Base-by-base conservation (phyloP, 495 filamentous ascomycete species). In the Hypoxylon cercidicola region DNA sequence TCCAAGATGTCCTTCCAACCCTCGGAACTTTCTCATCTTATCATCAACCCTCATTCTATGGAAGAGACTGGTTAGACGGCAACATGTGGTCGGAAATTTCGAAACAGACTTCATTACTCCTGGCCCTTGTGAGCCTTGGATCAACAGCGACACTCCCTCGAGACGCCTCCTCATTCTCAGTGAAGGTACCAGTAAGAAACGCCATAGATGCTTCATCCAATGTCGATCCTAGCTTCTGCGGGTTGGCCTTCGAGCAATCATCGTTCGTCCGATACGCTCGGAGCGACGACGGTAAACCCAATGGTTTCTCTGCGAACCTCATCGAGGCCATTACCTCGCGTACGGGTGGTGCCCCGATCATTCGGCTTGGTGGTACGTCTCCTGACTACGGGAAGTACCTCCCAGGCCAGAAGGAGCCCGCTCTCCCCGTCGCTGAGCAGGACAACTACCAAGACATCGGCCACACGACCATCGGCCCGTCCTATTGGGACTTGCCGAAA, bases 371-470 rank as follows among this genome's bases (percentile, higher is more conserved):
- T 3, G 69, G 72, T 11, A 72, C 69, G 0, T 72, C 69, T 32
- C 50, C 69, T 7, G 69, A 72, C 48, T 74, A 74, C 30, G 72
- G 66, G 4, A 66, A 46, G 23, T 74, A 72, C 12, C 58, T 72
- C 10, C 72, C 69, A 1, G 66, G 60, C 13, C 72, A 74, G 37
- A 39, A 45, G n/a, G 66, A 65, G 25, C 60, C 69, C 3, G 72
- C 69, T 13, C 51, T 74, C 0, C 69, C 72, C 0, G 51, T 69
- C 13, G 63, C 72, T 4, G 72, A 74, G 34, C 69, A 68, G 32
- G 35, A 72, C 15, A 72, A 74, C 37, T 70, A 70, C 34, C 72
- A 74, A 30, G 51, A 74, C 37, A 48, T 72, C 11, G 72, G 72
- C 6, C 53, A 52, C 19, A 74, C 72, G 0, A 72, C 66, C 6